Evolutionary conservation across 1,139 yeast species (phyloP).

Genomic region (Candida tetrigidarum): DNA sequence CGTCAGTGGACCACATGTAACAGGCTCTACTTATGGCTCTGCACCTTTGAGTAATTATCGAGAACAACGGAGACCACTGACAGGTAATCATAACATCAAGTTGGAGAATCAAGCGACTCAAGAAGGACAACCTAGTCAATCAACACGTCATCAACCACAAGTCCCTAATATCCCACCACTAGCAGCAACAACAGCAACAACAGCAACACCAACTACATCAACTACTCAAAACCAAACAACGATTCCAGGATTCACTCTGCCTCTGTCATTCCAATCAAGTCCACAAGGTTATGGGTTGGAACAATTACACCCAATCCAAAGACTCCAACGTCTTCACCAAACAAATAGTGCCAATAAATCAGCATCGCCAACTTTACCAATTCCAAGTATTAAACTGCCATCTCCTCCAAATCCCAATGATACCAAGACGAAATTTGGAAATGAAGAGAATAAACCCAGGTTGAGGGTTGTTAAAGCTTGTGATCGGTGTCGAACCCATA

Average conservation of each 20-base stretch:
- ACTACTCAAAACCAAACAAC: not conserved
- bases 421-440: conserved; percentile 6
- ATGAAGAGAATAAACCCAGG: conserved; percentile 22
- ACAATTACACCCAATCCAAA: conserved; percentile 8
- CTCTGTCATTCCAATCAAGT: not conserved
- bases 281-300: not conserved
- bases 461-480: conserved; percentile 62
- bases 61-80: too few relatives aligned
- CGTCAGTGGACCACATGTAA: not conserved
- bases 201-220: not conserved
- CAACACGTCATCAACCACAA: not conserved
- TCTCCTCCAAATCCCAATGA: conserved; percentile 5
- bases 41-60: not conserved
- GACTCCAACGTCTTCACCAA: conserved; percentile 11
- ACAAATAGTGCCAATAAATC: not conserved
- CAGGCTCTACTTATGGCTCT: not conserved
- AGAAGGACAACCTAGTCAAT: too few relatives aligned
- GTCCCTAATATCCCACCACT: not conserved
- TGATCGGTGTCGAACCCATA: conserved; percentile 61
- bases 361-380: conserved; percentile 3
- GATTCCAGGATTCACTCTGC: conserved; percentile 1
- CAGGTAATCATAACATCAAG: too few relatives aligned
- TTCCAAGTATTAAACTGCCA: not conserved
- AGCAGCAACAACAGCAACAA: too few relatives aligned
- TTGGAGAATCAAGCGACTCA: too few relatives aligned